Conservation (phyloP, 2,329 filamentous ascomycete species). For the Lasiodiplodia sp. region DNA sequence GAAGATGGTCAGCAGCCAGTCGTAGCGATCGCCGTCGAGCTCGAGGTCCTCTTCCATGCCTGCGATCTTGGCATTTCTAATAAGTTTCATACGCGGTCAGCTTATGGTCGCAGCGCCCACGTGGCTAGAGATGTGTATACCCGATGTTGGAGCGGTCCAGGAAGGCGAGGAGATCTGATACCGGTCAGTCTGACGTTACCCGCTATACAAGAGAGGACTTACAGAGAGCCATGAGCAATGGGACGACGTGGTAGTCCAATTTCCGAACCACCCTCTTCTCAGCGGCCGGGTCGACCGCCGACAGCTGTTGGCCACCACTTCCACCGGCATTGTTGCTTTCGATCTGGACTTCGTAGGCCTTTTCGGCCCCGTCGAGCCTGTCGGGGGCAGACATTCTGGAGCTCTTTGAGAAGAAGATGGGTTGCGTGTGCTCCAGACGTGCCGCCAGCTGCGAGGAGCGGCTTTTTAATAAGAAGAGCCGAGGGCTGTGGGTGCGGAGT, state of each 20-base stretch:
- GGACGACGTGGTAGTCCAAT: conserved; percentile 42
- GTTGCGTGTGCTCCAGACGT: background rate
- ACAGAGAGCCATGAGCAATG: conserved; percentile 43
- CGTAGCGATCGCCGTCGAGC: conserved; percentile 39
- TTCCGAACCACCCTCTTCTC: conserved; percentile 41
- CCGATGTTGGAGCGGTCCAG: conserved; percentile 50
- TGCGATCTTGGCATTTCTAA: conserved; percentile 49
- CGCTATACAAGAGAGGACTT: background rate
- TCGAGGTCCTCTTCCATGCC: conserved; percentile 47
- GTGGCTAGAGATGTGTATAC: conserved; percentile 29
- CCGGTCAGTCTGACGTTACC: background rate
- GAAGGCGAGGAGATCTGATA: conserved; percentile 42
- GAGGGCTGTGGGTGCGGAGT: background rate
- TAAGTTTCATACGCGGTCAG: conserved; percentile 13
- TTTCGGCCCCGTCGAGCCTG: conserved; percentile 16
- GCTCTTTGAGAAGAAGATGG: background rate
- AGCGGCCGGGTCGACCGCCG: conserved; percentile 30
- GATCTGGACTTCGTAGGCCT: conserved; percentile 21
- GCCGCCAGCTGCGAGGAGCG: background rate
- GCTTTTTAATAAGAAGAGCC: background rate
- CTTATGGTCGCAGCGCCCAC: background rate
- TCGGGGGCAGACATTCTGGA: conserved; percentile 23
- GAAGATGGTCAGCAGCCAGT: conserved; percentile 49
- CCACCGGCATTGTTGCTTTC: conserved; percentile 2
- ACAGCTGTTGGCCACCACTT: background rate